A percentile compares a stretch with the other conserved stretches of the same genome.
Evolutionary conservation across 2,329 filamentous ascomycete species (phyloP).

Genomic region (Epichloe sibirici): DNA sequence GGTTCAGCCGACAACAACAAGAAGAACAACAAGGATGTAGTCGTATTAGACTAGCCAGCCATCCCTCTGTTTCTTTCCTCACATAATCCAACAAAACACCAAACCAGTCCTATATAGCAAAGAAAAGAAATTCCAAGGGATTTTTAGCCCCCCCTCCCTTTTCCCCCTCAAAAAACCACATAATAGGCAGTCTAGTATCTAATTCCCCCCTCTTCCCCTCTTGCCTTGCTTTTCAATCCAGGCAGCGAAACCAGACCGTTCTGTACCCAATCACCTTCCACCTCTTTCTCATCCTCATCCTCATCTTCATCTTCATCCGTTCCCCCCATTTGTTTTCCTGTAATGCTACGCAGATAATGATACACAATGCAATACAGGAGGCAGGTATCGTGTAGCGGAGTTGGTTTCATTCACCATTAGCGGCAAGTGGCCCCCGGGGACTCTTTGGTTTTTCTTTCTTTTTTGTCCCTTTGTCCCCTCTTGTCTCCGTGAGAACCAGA

Average conservation of each 20-base stretch:
- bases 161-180: no score
- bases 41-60: conserved; percentile 8
- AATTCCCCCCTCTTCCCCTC: no score
- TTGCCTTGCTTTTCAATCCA: no score
- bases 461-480: no score
- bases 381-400: neutral
- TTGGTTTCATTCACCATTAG: neutral
- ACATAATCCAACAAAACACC: neutral
- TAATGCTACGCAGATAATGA: neutral
- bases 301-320: neutral
- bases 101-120: no score
- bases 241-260: no score
- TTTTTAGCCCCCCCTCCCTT: no score
- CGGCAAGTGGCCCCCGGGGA: no score
- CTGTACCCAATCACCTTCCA: neutral
- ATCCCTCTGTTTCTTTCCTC: neutral
- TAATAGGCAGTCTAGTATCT: no score
- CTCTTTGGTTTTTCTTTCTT: no score
- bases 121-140: neutral
- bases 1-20: neutral
- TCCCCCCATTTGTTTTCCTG: neutral
- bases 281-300: neutral
- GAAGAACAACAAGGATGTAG: conserved; percentile 1
- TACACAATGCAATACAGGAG: neutral
- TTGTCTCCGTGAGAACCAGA: no score